A percentile compares a stretch with the other conserved stretches of the same genome.
Evolutionary conservation across 208 protist genomes (phyloP).

Genomic region (Trichomonas gallinae): DNA sequence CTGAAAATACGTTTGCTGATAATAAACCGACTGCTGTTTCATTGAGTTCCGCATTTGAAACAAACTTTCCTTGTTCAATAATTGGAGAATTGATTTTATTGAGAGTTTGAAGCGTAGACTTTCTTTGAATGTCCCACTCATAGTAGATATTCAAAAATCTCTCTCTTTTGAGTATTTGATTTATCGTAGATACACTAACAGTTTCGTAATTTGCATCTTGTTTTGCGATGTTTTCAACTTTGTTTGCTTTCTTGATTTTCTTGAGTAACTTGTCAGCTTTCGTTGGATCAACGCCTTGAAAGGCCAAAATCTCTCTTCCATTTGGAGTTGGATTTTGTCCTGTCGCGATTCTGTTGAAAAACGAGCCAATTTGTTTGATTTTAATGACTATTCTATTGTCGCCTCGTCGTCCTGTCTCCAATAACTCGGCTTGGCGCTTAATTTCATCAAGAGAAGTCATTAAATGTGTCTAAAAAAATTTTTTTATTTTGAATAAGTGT

Average conservation of each 20-base stretch:
- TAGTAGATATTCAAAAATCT: background rate
- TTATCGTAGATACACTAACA: background rate
- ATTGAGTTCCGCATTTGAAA: background rate
- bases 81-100: background rate
- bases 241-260: background rate
- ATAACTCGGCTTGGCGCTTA: background rate
- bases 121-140: background rate
- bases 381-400: background rate
- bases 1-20: background rate
- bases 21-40: background rate
- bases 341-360: background rate
- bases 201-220: background rate
- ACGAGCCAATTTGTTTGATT: background rate
- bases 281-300: background rate
- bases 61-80: background rate
- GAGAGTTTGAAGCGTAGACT: background rate
- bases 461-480: background rate
- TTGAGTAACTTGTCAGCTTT: background rate
- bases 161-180: background rate
- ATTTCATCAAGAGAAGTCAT: background rate
- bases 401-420: background rate
- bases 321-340: background rate
- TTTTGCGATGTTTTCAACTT: background rate
- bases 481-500: too few relatives aligned
- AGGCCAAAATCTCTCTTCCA: background rate